Base-by-base conservation (phyloP, 208 protist species). In the Leptomonas seymouri region DNA sequence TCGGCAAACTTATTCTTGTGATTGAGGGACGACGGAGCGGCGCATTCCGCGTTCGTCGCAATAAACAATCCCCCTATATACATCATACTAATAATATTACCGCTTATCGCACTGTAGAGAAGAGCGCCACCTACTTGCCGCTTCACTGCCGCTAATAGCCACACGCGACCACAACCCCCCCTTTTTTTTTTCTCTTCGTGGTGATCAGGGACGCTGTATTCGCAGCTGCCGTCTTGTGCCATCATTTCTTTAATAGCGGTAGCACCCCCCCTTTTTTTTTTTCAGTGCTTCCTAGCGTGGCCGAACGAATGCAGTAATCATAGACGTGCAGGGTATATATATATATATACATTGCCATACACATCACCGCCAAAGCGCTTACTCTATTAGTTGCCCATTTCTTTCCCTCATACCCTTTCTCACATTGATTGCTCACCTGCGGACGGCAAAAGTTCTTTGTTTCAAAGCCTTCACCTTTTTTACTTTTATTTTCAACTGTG, bases 131-230 rank as follows among this genome's bases (percentile, higher is more conserved):
- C 23, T 51, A 9, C 46, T 51, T 58, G 15, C 15, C 15, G 44
- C 16, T 64, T 46, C n/a, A 9, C 12, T 25, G 58, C 21, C 34
- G 58, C 7, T 9, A 25, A 7, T 27, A 25, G 34, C 8, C 16
- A 21, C 9, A n/a, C n/a, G n/a, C n/a, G n/a, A 50, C 31, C 34
- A 42, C 2, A 58, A 21, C 21, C 39, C 34, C 39, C 30, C 16
- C 54, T 77, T 48, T 75, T 74, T 31, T 42, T 46, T 78, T 67
- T 73, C 21, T 46, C 25, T 23, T 51, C 16, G 45, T 50, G 57
- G 18, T 60, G 31, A 21, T 20, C 45, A 21, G 20, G 11, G 51
- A n/a, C 18, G 28, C 42, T 63, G 36, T 57, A 18, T 56, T 49
- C n/a, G n/a, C n/a, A n/a, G n/a, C n/a, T n/a, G n/a, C n/a, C n/a